Evolutionary conservation across 257 asterid genomes (phyloP).

Genomic region (Solanum corneliomulleri): DNA sequence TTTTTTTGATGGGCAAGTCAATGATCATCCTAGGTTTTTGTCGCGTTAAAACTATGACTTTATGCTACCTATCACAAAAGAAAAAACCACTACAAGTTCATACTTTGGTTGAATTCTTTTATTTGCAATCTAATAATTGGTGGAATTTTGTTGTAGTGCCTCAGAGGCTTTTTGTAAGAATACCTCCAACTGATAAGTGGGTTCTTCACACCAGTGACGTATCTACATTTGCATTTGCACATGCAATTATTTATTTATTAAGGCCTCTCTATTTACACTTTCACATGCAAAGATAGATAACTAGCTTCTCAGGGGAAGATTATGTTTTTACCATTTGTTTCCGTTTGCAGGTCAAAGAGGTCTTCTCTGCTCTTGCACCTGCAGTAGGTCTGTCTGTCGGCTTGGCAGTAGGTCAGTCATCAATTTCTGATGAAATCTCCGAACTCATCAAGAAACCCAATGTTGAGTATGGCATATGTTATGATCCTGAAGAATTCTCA

Average conservation of each 20-base stretch:
- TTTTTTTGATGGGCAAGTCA: neutral
- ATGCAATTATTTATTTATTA: neutral
- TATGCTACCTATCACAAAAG: neutral
- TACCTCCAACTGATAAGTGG: neutral
- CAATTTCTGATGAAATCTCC: conserved; percentile 78
- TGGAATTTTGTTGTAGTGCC: neutral
- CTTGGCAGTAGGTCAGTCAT: conserved; percentile 93
- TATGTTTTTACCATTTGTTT: neutral
- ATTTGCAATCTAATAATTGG: neutral
- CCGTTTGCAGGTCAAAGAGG: conserved; percentile 68
- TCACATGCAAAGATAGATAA: neutral
- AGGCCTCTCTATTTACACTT: neutral
- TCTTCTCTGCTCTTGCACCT: conserved; percentile 68
- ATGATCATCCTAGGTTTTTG: neutral
- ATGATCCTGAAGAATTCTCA: conserved; percentile 34
- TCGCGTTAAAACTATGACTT: neutral
- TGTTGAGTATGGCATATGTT: conserved; percentile 29
- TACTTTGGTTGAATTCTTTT: neutral
- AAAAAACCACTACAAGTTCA: neutral
- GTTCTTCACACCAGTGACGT: neutral
- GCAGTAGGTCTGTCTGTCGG: conserved; percentile 96
- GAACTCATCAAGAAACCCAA: conserved; percentile 63
- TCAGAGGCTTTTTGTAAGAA: neutral
- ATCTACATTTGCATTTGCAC: neutral
- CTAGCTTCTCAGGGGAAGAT: neutral